These are phyloP conservation scores for Fusarium sterilihyphosum DNA, from an alignment of 2,329 filamentous ascomycete species.

Conservation along the genomic window DNA sequence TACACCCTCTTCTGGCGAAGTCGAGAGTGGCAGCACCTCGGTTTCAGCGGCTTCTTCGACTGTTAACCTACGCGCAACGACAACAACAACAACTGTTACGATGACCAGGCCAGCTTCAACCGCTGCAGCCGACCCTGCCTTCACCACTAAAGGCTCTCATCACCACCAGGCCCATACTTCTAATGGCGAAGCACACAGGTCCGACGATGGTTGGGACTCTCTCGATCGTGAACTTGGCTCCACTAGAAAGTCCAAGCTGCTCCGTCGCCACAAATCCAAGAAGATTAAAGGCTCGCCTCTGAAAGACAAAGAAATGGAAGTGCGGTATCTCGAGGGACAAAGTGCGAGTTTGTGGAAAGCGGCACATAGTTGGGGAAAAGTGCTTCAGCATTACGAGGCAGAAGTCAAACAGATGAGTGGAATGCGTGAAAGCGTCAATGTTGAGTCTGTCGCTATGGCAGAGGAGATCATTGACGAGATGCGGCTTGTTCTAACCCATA, in stretches of 20 bases:
- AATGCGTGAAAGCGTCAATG: no score
- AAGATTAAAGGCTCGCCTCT: background rate
- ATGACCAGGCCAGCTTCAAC: background rate
- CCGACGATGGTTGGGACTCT: background rate
- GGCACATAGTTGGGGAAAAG: background rate
- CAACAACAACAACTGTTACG: conserved; percentile 16
- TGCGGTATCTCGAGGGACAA: background rate
- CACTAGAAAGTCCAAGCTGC: background rate
- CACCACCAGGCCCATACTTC: background rate
- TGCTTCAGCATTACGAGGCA: background rate
- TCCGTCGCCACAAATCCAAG: background rate
- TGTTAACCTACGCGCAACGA: background rate
- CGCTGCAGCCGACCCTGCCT: background rate
- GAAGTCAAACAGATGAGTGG: background rate
- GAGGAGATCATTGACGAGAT: background rate
- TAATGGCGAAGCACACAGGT: background rate
- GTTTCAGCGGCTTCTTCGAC: background rate
- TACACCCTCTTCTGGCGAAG: background rate
- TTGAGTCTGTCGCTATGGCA: background rate
- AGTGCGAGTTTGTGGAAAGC: background rate
- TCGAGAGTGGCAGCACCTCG: background rate
- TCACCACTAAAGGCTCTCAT: background rate
- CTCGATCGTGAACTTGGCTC: background rate
- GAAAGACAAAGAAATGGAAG: background rate
- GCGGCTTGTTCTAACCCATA: background rate